Percentiles rank a stretch among this genome's conserved stretches.
These are phyloP conservation scores for Schoenoplectus tabernaemontani DNA, from an alignment of 202 grass and related monocot species.

Conservation along the genomic window DNA sequence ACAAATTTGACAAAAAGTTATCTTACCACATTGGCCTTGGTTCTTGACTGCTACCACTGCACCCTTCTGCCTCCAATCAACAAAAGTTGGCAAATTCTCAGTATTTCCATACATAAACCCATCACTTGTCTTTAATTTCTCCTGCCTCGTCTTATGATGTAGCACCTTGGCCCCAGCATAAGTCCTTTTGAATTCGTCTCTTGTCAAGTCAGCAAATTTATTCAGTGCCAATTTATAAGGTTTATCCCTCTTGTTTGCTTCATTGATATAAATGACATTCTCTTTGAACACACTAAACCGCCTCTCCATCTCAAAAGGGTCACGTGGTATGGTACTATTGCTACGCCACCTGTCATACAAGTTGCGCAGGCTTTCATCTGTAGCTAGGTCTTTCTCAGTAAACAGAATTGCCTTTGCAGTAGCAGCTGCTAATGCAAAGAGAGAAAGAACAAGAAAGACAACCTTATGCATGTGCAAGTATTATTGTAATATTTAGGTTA, in stretches of 20 bases:
- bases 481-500: not conserved
- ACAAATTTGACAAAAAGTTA: not conserved
- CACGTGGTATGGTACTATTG: not conserved
- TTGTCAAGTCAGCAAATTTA: constrained; percentile 32
- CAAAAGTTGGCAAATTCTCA: constrained; percentile 15
- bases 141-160: constrained; percentile 4
- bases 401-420: not conserved
- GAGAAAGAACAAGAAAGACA: constrained; percentile 2
- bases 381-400: constrained; percentile 23
- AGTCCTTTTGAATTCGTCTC: constrained; percentile 21
- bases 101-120: constrained; percentile 17
- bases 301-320: not conserved
- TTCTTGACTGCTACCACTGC: constrained; percentile 28
- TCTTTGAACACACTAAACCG: constrained; percentile 30
- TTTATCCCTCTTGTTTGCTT: constrained; percentile 22
- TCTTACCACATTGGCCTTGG: constrained; percentile 32
- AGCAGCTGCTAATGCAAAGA: not conserved
- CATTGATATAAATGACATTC: constrained; percentile 28
- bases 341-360: constrained; percentile 27
- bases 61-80: constrained; percentile 32
- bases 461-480: constrained; percentile 14
- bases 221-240: constrained; percentile 29
- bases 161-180: not conserved
- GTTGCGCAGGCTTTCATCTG: constrained; percentile 12
- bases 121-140: not conserved